Evolutionary conservation across 2,329 filamentous ascomycete genomes (phyloP), one percentile per base, ranked within the genome.

Genomic region (Aplosporella prunicola): DNA sequence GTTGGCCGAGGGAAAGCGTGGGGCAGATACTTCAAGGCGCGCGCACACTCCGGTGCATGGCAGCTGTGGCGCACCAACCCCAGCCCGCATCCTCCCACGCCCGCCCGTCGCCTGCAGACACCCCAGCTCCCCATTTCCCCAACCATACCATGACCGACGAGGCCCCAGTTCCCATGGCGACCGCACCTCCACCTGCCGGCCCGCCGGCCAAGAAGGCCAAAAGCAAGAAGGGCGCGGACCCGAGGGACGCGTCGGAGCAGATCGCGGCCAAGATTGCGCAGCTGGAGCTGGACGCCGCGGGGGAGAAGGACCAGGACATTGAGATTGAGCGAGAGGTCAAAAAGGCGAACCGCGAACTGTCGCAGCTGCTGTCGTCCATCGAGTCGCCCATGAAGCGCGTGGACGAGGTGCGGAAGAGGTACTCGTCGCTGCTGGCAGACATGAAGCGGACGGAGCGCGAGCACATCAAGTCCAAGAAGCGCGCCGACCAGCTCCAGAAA

Each of bases 271-370:
- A 93, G 56, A 95, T 98, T 56, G 89, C 87, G 15, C 91, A 96
- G 65, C 69, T 98, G 42, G 91, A 98, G 61, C 82, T 86, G 45
- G 88, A 95, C 69, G 84, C 82, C 33, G 87, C 87, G 9, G 85
- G 86, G 42, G 88, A 94, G 58, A 94, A 93, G 62, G 89, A 93
- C 50, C 86, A 95, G 63, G 88, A 95, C 64, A 77, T 82, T 43
- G 91, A 96, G 68, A 95, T 98, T 58, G 89, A 93, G 62, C 82
- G 86, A 47, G 87, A 94, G 68, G 86, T 95, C 38, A 91, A 88
- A 60, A 88, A 89, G 63, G 88, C 88, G 32, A 94, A 88, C 50
- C 78, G 89, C 49, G 91, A 96, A 56, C 72, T 98, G 32, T 80
- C 85, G 47, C 83, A 84, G 50, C 78, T 93, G 45, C 81, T 94